These are phyloP conservation scores for Metschnikowia baotianmanensis DNA, from an alignment of 805 yeast genomes.

Conservation along the genomic window DNA sequence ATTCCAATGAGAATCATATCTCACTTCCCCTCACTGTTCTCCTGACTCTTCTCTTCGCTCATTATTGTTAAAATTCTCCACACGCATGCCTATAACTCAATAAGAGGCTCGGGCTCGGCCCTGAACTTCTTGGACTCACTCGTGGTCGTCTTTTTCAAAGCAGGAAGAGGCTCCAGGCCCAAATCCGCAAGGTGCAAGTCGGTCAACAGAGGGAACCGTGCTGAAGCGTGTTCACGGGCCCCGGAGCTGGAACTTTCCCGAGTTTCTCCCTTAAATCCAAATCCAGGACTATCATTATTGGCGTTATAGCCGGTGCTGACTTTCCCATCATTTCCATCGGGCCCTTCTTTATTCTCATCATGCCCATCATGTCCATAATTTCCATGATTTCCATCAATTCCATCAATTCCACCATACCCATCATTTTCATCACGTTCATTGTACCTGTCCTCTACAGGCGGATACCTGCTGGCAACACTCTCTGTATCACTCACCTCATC, in stretches of 20 bases:
- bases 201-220: slow-evolving; percentile 20
- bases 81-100: slow-evolving; percentile 28
- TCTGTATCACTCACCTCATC: slow-evolving; percentile 20
- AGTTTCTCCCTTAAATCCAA: no score
- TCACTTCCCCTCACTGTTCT: no score
- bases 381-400: no score
- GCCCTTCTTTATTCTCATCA: no score
- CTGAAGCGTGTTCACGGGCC: slow-evolving; percentile 14
- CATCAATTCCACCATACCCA: no score
- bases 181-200: slow-evolving; percentile 12
- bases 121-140: slow-evolving; percentile 14
- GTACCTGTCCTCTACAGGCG: slow-evolving; percentile 12
- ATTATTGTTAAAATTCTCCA: no score
- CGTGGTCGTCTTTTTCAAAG: slow-evolving; percentile 3
- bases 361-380: no score
- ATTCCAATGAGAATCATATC: no score
- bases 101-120: slow-evolving; percentile 41
- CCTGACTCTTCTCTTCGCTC: no score
- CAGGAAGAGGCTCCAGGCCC: slow-evolving; percentile 3
- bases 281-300: neutral
- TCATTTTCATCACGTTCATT: neutral
- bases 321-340: no score
- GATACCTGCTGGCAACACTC: slow-evolving; percentile 21
- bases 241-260: no score
- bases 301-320: neutral